phyloP scores from a whole-genome alignment of 192 early-diverging fungal genomes.

The Entophlyctis luteolus region DNA sequence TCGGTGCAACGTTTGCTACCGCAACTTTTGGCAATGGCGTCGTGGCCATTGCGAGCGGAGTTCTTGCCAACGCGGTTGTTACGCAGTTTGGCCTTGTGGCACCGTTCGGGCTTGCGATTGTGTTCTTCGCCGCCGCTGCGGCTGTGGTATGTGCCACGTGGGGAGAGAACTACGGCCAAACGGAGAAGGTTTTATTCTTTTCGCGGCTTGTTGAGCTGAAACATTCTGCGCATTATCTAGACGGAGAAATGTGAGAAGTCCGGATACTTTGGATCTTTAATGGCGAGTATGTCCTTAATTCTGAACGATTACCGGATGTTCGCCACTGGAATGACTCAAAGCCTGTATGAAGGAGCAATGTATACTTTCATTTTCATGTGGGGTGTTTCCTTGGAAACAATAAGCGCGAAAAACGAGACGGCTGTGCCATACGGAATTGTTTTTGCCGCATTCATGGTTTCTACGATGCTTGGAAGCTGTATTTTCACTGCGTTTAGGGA shows the following conservation, averaged over 20 bases:
- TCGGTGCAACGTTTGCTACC: conserved; percentile 61
- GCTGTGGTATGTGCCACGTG: conserved; percentile 53
- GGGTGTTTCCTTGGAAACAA: conserved; percentile 35
- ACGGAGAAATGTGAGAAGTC: neutral
- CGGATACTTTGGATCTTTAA: neutral
- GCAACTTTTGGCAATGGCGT: conserved; percentile 67
- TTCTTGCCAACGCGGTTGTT: conserved; percentile 62
- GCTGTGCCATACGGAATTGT: conserved; percentile 46
- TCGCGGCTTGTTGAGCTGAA: no score
- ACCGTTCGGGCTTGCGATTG: conserved; percentile 61
- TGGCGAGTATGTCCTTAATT: neutral
- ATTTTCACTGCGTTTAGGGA: conserved; percentile 18
- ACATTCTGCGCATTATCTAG: no score
- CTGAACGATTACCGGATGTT: conserved; percentile 27
- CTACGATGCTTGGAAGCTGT: conserved; percentile 45
- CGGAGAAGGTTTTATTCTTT: neutral
- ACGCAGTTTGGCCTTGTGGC: conserved; percentile 50
- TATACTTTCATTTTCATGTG: conserved; percentile 54
- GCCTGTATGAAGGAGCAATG: conserved; percentile 48
- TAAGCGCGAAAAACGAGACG: neutral
- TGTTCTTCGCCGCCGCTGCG: conserved; percentile 46
- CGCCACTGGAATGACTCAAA: conserved; percentile 45
- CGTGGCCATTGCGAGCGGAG: conserved; percentile 59
- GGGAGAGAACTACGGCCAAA: conserved; percentile 74
- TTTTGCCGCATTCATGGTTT: conserved; percentile 52